phyloP scores from a whole-genome alignment of 345 rosid species.

The sweet orange (Citrus sinensis) region DNA sequence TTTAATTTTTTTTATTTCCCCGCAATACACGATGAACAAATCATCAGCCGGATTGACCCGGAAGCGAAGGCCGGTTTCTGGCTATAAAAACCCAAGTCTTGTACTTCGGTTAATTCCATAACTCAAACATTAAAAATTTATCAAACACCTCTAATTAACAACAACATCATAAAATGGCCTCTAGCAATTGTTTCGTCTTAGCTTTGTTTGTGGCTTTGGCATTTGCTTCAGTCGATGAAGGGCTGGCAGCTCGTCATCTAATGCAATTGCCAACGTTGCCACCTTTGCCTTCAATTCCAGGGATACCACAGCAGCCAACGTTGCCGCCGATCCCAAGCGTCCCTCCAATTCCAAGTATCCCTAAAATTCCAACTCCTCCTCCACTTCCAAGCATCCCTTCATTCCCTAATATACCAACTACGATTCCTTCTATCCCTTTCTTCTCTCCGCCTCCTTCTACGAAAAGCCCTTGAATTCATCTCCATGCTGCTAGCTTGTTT shows the following conservation, averaged over 20 bases:
- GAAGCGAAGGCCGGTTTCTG: no score
- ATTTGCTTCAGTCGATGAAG: slow-evolving; percentile 3
- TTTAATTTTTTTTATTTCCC: no score
- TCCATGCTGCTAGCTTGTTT: not conserved
- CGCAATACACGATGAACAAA: no score
- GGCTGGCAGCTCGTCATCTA: slow-evolving; percentile 20
- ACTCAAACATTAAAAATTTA: no score
- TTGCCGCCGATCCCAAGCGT: slow-evolving; percentile 13
- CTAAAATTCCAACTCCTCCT: slow-evolving; percentile 12
- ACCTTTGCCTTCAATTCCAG: slow-evolving; percentile 14
- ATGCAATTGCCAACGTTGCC: slow-evolving; percentile 1
- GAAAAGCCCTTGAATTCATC: slow-evolving; percentile 15
- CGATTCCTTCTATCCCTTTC: slow-evolving; percentile 35
- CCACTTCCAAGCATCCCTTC: slow-evolving; percentile 26
- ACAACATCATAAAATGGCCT: slow-evolving; percentile 8
- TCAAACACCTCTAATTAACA: not conserved
- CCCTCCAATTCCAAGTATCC: slow-evolving; percentile 19
- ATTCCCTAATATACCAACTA: slow-evolving; percentile 24
- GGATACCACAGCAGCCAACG: slow-evolving; percentile 10
- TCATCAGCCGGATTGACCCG: no score
- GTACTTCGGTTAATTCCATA: no score
- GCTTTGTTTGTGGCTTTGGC: slow-evolving; percentile 6
- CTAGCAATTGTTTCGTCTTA: not conserved
- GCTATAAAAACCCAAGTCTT: no score
- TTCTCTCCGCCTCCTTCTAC: slow-evolving; percentile 30